A percentile compares a stretch with the other conserved stretches of the same genome.
phyloP scores from a whole-genome alignment of 345 rosid species.

The Reutealis trisperma region DNA sequence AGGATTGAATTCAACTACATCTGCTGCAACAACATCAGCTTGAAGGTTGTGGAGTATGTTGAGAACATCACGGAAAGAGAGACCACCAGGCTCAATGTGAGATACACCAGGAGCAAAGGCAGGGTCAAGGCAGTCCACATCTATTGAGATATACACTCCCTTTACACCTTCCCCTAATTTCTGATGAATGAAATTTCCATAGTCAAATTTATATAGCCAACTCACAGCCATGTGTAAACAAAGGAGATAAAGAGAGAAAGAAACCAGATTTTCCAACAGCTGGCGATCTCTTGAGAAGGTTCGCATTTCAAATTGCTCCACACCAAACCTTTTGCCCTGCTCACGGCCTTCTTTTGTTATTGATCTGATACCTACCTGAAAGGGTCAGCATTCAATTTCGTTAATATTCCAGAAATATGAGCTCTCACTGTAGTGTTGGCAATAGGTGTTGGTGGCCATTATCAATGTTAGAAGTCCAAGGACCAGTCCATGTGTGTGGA shows the following conservation, averaged over 20 bases:
- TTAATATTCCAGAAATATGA: too few relatives aligned
- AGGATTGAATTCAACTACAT: constrained; percentile 95
- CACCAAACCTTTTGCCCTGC: constrained; percentile 91
- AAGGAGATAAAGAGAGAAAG: neutral
- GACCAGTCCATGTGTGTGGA: neutral
- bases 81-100: constrained; percentile 98
- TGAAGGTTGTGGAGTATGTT: constrained; percentile 86
- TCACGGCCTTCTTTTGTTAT: constrained; percentile 85
- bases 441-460: neutral
- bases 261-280: constrained; percentile 82
- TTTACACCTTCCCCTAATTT: constrained; percentile 96
- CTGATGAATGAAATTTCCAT: constrained; percentile 39
- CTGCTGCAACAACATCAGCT: constrained; percentile 87
- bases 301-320: constrained; percentile 94
- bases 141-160: constrained; percentile 87
- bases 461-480: neutral
- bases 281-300: constrained; percentile 80
- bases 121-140: constrained; percentile 96
- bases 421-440: too few relatives aligned
- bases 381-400: constrained; percentile 10
- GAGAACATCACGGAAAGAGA: constrained; percentile 87
- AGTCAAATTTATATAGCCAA: neutral
- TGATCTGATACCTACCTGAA: constrained; percentile 92
- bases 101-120: constrained; percentile 99
- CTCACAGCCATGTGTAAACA: neutral